Evolutionary conservation across 2,329 filamentous ascomycete genomes (phyloP), one percentile per base, ranked within the genome.

Genomic region (Fusarium subtropicale): DNA sequence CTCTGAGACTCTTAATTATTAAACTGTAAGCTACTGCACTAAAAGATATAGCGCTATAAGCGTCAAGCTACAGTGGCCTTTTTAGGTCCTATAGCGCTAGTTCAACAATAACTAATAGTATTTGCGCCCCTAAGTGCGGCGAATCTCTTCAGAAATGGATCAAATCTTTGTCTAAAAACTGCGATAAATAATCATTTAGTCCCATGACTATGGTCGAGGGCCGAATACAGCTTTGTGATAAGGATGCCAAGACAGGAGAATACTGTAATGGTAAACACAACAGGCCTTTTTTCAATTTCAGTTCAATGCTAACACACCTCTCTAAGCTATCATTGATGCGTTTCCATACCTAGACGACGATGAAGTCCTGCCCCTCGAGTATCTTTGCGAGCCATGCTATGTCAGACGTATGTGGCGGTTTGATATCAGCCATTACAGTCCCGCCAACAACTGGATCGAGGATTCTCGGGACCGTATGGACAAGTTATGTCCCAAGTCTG

Each of bases 381-480:
- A 39, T n/a, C 28, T 62, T 11, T 62, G 56, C 39, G 33, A 54
- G 7, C 59, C 59, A 15, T 62, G 59, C 5, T 62, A 61, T 22
- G 39, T 53, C 16, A 38, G 45, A 8, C 46, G 39, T n/a, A n/a
- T 61, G 2, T 62, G 56, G 39, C 30, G 24, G n/a, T 61, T 62
- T 22, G 59, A 62, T 3, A 18, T 62, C 3, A 33, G 38, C 22
- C 5, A n/a, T 4, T 60, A 60, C 2, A 61, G 55, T 16, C 58
- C 58, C 8, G 36, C 44, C 18, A 50, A 52, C 2, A n/a, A 36
- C 1, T 42, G 45, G 34, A 44, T 61, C 5, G 26, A 52, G 11
- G 15, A 28, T 8, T 12, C 33, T 11, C 56, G 46, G 9, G 22
- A 45, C 0, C 56, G 38, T 5, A 45, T 62, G 24, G 26, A 45